phyloP scores from a whole-genome alignment of 176 grass and related monocot species.

The Oryza meyeriana region DNA sequence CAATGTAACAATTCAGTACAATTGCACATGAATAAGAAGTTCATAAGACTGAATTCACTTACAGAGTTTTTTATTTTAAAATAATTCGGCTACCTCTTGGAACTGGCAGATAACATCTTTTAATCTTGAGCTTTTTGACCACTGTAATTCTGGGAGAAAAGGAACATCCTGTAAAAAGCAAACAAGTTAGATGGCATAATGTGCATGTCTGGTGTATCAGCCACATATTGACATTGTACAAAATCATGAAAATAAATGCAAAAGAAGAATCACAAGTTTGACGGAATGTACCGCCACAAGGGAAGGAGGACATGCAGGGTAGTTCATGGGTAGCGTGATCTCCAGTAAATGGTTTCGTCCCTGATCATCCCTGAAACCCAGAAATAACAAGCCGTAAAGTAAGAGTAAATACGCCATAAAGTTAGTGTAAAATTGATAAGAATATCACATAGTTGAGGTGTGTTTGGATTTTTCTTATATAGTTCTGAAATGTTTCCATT shows the following conservation, averaged over 20 bases:
- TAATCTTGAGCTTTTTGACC: constrained; percentile 63
- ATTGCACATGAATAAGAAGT: background rate
- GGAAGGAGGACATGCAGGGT: constrained; percentile 54
- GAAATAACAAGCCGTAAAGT: background rate
- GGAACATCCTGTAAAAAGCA: constrained; percentile 45
- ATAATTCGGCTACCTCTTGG: constrained; percentile 35
- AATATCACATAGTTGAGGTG: background rate
- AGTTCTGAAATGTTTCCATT: background rate
- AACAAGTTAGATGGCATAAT: background rate
- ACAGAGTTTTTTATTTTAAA: background rate
- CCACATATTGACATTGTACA: background rate
- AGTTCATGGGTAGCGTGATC: constrained; percentile 55
- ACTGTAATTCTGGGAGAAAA: constrained; percentile 57
- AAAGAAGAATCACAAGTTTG: background rate
- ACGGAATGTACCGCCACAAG: constrained; percentile 41
- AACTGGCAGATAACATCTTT: constrained; percentile 62
- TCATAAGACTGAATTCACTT: constrained; percentile 1
- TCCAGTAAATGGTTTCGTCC: constrained; percentile 58
- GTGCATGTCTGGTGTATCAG: background rate
- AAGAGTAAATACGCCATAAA: background rate
- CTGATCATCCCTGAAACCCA: constrained; percentile 54
- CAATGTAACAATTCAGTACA: constrained; percentile 1
- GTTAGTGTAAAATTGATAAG: background rate
- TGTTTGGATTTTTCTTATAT: background rate
- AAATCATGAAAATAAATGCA: background rate